phyloP scores from a whole-genome alignment of 2,329 filamentous ascomycete species.

The Endothia cerciana region DNA sequence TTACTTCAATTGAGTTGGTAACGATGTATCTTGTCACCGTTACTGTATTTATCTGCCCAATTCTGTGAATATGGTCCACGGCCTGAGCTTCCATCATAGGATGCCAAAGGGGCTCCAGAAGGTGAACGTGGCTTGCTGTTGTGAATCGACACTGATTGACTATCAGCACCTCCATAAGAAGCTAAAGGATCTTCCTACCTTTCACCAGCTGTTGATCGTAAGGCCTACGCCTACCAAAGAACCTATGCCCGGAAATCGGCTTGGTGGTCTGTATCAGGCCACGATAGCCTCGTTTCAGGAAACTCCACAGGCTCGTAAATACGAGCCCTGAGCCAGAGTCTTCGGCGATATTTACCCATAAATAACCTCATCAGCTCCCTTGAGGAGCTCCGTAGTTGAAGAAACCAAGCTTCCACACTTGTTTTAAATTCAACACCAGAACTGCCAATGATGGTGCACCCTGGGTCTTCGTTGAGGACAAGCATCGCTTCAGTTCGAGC shows the following conservation, averaged over 20 bases:
- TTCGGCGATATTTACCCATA: too few species aligned
- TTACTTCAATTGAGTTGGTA: not conserved
- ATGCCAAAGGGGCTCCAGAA: constrained; percentile 23
- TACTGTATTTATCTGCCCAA: constrained; percentile 17
- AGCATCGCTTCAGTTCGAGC: not conserved
- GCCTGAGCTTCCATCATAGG: constrained; percentile 25
- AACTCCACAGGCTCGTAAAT: too few species aligned
- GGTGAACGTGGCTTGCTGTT: constrained; percentile 13
- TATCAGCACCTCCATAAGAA: not conserved
- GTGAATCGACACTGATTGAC: constrained; percentile 14
- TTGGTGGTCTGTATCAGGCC: too few species aligned
- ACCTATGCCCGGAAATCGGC: too few species aligned
- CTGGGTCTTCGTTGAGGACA: not conserved
- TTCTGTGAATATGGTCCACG: constrained; percentile 19
- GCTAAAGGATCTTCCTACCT: not conserved
- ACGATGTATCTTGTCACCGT: constrained; percentile 9
- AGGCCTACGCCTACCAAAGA: too few species aligned
- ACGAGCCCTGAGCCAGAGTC: too few species aligned
- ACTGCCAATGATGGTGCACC: constrained; percentile 22
- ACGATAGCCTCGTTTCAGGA: too few species aligned
- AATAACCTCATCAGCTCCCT: too few species aligned
- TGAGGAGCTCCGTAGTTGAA: too few species aligned
- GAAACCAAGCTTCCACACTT: too few species aligned
- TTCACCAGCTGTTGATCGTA: too few species aligned
- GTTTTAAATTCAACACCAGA: too few species aligned